Base-by-base conservation (phyloP, 2,329 filamentous ascomycete species). In the Beauveria australis region DNA sequence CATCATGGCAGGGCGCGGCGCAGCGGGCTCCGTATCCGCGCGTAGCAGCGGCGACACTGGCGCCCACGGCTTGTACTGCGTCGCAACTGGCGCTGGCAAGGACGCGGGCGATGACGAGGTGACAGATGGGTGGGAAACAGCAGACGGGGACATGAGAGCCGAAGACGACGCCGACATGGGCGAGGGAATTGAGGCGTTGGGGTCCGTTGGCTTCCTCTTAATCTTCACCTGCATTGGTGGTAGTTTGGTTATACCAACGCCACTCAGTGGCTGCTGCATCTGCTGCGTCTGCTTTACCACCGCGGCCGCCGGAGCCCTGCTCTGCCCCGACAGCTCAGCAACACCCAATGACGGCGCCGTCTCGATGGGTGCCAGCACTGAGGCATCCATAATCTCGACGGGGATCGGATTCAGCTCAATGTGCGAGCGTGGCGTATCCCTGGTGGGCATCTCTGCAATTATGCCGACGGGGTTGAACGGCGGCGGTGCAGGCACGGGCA, bases 361-460 rank as follows among this genome's bases (percentile, higher is more conserved):
- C 62, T 75, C 71, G 22, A 74, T 71, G 0, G 75, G 72, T 1
- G 74, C 72, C 5, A 75, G 65, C 7, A 75, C 64, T 7, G 69
- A 68, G 28, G 72, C 72, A 52, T 75, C 76, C 1, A 71, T 74
- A 63, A 81, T 74, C 65, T 81, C 79, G 3, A 79, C 72, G 0
- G 78, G 75, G 0, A 75, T 68, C 0, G 78, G 79, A 46, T 79
- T 70, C 14, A 67, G 69, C 63, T 81, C 79, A 6, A 76, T 71
- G 1, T 68, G 67, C 7, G 78, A 75, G 8, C 64, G 64, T 0
- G 71, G 73, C 0, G 78, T 80, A 24, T 73, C 66, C 19, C 76
- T 74, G 10, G 77, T 80, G 5, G 76, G 67, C 71, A 82, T 76
- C 67, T 82, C 79, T 3, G 79, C 75, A 24, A 81, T 69, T 18